phyloP scores from a whole-genome alignment of 2,329 filamentous ascomycete genomes.

The Paraphoma sp. region DNA sequence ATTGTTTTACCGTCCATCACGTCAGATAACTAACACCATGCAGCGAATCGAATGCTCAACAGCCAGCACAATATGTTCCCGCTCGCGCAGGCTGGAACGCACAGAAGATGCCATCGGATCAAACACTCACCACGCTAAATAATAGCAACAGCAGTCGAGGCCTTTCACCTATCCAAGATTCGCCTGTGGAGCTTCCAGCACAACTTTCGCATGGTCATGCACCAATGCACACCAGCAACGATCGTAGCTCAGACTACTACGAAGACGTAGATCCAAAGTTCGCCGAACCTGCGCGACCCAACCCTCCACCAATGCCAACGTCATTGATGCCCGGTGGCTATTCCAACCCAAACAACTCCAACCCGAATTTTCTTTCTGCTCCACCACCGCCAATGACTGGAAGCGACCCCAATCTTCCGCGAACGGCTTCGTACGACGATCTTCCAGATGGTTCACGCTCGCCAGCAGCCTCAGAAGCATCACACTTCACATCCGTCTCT shows the following conservation, averaged over 20 bases:
- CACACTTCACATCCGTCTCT: constrained; percentile 87
- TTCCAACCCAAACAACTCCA: constrained; percentile 27
- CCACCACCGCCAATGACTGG: constrained; percentile 22
- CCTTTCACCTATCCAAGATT: constrained; percentile 49
- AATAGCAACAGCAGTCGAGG: constrained; percentile 41
- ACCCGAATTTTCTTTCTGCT: constrained; percentile 32
- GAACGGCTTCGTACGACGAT: constrained; percentile 66
- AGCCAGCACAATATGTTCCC: constrained; percentile 50
- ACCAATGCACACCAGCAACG: constrained; percentile 7
- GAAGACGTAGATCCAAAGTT: constrained; percentile 95
- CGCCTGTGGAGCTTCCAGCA: constrained; percentile 42
- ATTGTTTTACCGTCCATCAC: background rate
- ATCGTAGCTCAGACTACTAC: constrained; percentile 70
- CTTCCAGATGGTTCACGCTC: constrained; percentile 69
- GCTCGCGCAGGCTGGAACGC: constrained; percentile 55
- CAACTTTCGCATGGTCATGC: constrained; percentile 34
- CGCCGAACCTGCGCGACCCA: constrained; percentile 56
- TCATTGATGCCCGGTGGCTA: constrained; percentile 44
- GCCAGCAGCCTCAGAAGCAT: constrained; percentile 76
- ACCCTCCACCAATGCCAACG: constrained; percentile 39
- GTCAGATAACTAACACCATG: constrained; percentile 25
- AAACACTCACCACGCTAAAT: constrained; percentile 27
- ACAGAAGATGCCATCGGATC: constrained; percentile 32
- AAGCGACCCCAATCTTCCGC: constrained; percentile 44
- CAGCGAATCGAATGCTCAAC: constrained; percentile 37